Percentiles rank a stretch among this genome's conserved stretches.
Conservation (phyloP, 225 moss, liverwort and hornwort genomes). For the Asterella californica region DNA sequence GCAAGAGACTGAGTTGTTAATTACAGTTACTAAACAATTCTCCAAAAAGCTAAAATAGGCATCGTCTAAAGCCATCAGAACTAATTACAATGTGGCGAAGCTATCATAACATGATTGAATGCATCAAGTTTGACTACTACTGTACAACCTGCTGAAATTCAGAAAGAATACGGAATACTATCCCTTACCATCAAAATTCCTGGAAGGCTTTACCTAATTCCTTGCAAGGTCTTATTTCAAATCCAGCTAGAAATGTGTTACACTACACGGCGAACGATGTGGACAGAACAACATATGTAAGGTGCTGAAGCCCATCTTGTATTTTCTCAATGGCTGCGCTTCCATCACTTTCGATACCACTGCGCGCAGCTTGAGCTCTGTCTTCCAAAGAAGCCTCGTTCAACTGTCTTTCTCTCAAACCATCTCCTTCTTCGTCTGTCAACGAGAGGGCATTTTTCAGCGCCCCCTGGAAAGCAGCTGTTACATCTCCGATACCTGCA, state of each 20-base stretch:
- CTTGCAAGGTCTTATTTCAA: not conserved
- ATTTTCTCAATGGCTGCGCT: conserved; percentile 89
- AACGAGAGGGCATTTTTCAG: conserved; percentile 64
- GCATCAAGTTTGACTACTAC: conserved; percentile 15
- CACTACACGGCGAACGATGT: conserved; percentile 47
- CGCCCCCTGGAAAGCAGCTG: conserved; percentile 80
- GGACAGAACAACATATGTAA: conserved; percentile 80
- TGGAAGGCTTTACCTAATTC: not conserved
- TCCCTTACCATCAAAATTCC: not conserved
- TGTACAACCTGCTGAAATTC: conserved; percentile 25
- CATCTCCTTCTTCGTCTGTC: conserved; percentile 53
- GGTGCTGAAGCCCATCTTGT: conserved; percentile 81
- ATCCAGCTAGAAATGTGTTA: not conserved
- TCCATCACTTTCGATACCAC: conserved; percentile 77
- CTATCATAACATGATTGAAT: conserved; percentile 18
- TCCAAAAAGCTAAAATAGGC: conserved; percentile 5
- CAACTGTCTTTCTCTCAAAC: conserved; percentile 62
- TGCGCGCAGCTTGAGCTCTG: conserved; percentile 64
- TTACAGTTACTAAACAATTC: conserved; percentile 12
- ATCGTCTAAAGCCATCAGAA: not conserved
- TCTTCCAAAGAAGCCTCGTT: conserved; percentile 81
- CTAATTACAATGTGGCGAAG: conserved; percentile 21
- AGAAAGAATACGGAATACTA: conserved; percentile 5
- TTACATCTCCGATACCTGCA: conserved; percentile 71
- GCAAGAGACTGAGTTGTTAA: conserved; percentile 4